Evolutionary conservation across 2,329 filamentous ascomycete genomes (phyloP).

Genomic region (Periconia digitata): DNA sequence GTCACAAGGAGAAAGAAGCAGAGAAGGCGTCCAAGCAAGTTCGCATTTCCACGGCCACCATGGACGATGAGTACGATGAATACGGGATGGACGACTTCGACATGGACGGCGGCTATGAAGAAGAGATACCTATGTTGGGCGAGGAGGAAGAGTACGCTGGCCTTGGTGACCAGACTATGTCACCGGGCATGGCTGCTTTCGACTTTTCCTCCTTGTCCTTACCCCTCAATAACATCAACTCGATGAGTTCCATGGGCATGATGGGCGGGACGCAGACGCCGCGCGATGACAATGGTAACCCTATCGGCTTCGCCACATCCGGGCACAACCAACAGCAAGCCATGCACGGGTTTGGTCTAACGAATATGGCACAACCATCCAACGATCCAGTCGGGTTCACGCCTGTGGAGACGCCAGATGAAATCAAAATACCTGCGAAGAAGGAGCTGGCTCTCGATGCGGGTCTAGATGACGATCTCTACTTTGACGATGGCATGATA

Average conservation of each 20-base stretch:
- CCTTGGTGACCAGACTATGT: conserved; percentile 27
- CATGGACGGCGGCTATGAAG: conserved; percentile 63
- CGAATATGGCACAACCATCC: conserved; percentile 12
- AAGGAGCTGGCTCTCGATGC: conserved; percentile 11
- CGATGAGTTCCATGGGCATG: conserved; percentile 24
- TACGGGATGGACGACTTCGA: conserved; percentile 48
- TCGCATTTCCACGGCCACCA: conserved; percentile 36
- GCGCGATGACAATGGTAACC: conserved; percentile 31
- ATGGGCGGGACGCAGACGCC: conserved; percentile 29
- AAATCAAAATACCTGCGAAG: conserved; percentile 2
- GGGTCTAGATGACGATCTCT: conserved; percentile 58
- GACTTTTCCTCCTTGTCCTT: conserved; percentile 38
- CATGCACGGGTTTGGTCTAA: conserved; percentile 21
- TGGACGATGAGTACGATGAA: conserved; percentile 43
- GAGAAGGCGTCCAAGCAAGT: conserved; percentile 55
- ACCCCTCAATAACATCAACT: conserved; percentile 17
- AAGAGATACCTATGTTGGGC: conserved; percentile 63
- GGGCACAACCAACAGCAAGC: conserved; percentile 11
- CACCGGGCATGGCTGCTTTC: conserved; percentile 31
- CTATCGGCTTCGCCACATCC: conserved; percentile 38
- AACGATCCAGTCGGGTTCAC: conserved; percentile 11
- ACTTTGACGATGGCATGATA: conserved; percentile 67
- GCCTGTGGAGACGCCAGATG: conserved; percentile 10
- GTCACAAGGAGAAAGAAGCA: conserved; percentile 66
- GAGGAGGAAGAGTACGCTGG: conserved; percentile 36